Conservation (phyloP, 2,329 filamentous ascomycete genomes). For the Macroventuria anomochaeta region DNA sequence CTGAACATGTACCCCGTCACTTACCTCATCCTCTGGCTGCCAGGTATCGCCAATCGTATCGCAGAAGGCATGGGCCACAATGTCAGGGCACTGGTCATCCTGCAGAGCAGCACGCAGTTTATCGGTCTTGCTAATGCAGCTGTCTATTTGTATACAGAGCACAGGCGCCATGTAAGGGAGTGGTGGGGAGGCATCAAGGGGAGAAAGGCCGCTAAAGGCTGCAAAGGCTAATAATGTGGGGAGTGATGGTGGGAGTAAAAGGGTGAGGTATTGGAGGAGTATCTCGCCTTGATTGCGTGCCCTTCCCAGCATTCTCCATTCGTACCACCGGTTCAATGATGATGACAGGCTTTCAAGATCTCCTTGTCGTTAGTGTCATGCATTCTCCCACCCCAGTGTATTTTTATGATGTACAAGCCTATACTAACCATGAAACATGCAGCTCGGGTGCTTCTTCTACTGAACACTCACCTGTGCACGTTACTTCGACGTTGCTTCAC, state of each 20-base stretch:
- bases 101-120: conserved; percentile 30
- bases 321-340: too few relatives aligned
- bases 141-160: conserved; percentile 31
- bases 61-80: conserved; percentile 24
- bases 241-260: not conserved
- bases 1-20: conserved; percentile 45
- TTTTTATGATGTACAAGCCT: too few relatives aligned
- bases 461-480: not conserved
- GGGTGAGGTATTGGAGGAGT: not conserved
- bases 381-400: too few relatives aligned
- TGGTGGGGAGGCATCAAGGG: conserved; percentile 2
- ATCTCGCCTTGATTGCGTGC: not conserved
- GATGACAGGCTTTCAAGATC: too few relatives aligned
- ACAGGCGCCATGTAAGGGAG: conserved; percentile 12
- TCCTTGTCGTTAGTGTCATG: too few relatives aligned
- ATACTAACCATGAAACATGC: too few relatives aligned
- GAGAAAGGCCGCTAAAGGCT: not conserved
- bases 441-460: too few relatives aligned
- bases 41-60: conserved; percentile 37
- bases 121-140: conserved; percentile 30
- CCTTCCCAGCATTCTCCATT: not conserved
- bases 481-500: not conserved
- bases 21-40: conserved; percentile 45
- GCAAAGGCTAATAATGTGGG: not conserved
- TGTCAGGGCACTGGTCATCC: conserved; percentile 12